phyloP scores from a whole-genome alignment of 106 monocot genomes.

The Dendrobium catenatum region DNA sequence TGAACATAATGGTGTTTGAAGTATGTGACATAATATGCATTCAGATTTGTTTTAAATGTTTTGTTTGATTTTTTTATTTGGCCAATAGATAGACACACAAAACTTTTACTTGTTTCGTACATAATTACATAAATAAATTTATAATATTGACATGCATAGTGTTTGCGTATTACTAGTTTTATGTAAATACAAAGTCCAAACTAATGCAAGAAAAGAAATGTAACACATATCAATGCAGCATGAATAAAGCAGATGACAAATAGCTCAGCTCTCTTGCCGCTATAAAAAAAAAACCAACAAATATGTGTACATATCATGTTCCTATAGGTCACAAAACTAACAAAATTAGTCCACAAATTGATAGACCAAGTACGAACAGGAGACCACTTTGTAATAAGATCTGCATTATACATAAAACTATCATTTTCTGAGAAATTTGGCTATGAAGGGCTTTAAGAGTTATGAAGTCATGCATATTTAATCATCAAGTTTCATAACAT shows the following conservation, averaged over 20 bases:
- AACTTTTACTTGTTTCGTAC: too few relatives aligned
- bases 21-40: too few relatives aligned
- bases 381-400: neutral
- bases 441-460: neutral
- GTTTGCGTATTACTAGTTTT: too few relatives aligned
- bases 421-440: neutral
- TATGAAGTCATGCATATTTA: neutral
- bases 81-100: too few relatives aligned
- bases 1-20: too few relatives aligned
- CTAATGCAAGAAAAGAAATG: neutral
- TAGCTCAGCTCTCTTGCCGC: neutral
- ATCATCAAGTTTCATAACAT: neutral
- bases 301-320: neutral
- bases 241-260: neutral
- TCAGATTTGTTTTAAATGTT: too few relatives aligned
- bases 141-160: too few relatives aligned
- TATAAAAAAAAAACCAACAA: neutral
- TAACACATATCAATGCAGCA: neutral
- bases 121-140: too few relatives aligned
- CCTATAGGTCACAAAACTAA: neutral
- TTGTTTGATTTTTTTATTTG: too few relatives aligned
- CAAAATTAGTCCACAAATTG: neutral
- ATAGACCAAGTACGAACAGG: neutral
- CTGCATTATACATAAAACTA: neutral
- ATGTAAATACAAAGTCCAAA: neutral